Evolutionary conservation across 2,329 filamentous ascomycete species (phyloP), one percentile per base, ranked within the genome.

Genomic region (Colletotrichum sp.): DNA sequence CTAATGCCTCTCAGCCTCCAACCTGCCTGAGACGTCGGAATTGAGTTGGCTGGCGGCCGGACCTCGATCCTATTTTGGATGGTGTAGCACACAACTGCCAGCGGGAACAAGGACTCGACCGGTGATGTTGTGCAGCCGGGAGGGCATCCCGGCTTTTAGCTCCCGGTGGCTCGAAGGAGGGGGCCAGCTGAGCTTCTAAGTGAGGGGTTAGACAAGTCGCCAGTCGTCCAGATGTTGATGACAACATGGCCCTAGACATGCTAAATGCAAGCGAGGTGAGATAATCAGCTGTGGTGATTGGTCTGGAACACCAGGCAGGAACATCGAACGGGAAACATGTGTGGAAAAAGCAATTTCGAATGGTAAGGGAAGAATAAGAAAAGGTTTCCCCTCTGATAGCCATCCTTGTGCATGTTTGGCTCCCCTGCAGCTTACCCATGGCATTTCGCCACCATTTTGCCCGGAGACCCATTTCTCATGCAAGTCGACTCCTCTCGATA

Each of bases 1-100:
- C 73, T 68, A 75, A 73, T 60, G 65, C 64, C 30, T 34, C 32
- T 26, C 18, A 48, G 21, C 18, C 12, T 21, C 39, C 18, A 21
- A 30, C 61, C 10, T 21, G 70, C 63, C 24, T 24, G 14, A 60
- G 74, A 68, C 43, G 59, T 76, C 74, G 21, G 71, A 65, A 65
- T 69, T 68, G 71, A 68, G 65, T 76, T 76, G 48, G 32, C 59
- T 63, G 30, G 64, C n/a, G 26, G 39, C 43, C 73, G 74, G 74
- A 74, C 43, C 32, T 69, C 21, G 48, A 74, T 7, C 74, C 65
- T 30, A 16, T 74, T 76, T 39, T 10, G 74, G 70, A 69, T 64
- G 74, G 74, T 76, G 74, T 52, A 59, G 12, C 43, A 76, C 64
- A 60, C 64, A 12, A 36, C n/a, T 59, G 30, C 12, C 63, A 43